Base-by-base conservation (phyloP, 306 rosid genomes). In the Malus fusca region DNA sequence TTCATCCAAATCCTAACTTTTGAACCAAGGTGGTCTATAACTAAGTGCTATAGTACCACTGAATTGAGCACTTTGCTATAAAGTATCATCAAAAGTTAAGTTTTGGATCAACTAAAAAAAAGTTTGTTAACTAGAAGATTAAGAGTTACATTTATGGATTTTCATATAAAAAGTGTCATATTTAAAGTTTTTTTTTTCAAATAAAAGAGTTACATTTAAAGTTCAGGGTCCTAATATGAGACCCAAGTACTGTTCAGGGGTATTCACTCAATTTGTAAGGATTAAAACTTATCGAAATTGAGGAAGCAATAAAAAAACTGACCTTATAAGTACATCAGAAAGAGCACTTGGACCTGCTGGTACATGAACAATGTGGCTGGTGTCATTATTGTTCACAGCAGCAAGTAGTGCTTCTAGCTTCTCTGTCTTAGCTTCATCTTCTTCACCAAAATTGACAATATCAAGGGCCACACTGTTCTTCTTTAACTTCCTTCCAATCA, bases 401-500 rank as follows among this genome's bases (percentile, higher is more conserved):
- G 87, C 79, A 77, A 94, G 90, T 71, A 91, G 97, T 71, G 91
- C 90, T 78, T 88, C 94, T 80, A 91, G 84, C 89, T 88, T 94
- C 84, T 94, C 96, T 12, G 89, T 79, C 83, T 94, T 94, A 23
- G 85, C 91, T 67, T 91, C 96, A 73, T 94, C 98, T 73, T 91
- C 96, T 84, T 94, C 98, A 51, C 97, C 97, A 81, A 91, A 94
- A 84, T 87, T 86, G 62, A 94, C 85, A 68, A 91, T 90, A 84
- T 94, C 97, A 44, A 94, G 96, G 48, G 98, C 92, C 61, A 94
- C 97, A 51, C 92, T 94, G 73, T 94, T 94, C 87, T 94, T 94
- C 80, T 94, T 94, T 79, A 94, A 81, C 85, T 87, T 94, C 75
- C 88, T 87, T 65, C 98, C 97, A 22, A 94, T 91, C 89, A 85